phyloP scores from a whole-genome alignment of 352 stramenopile genomes.

The Nothophytophthora sp. region DNA sequence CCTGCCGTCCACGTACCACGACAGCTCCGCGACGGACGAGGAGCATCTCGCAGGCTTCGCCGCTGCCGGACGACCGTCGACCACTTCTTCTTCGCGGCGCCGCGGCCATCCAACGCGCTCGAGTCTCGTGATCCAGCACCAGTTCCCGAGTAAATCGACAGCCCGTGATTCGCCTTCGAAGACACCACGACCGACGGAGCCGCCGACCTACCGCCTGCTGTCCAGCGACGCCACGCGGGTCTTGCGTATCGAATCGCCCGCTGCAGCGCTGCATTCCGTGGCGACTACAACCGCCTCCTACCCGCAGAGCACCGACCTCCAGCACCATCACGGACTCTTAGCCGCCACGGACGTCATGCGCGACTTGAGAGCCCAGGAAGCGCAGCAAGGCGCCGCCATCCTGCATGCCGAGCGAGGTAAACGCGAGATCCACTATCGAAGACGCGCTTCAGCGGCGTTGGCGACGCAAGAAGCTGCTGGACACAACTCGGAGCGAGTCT shows the following conservation, averaged over 20 bases:
- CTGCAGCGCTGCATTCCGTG: slow-evolving; percentile 12
- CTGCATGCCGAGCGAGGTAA: slow-evolving; percentile 23
- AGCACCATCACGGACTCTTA: slow-evolving; percentile 17
- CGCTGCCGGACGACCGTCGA: slow-evolving; percentile 1
- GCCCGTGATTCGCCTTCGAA: neutral
- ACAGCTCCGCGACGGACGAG: slow-evolving; percentile 27
- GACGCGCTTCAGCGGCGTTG: slow-evolving; percentile 3
- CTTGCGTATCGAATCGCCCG: slow-evolving; percentile 47
- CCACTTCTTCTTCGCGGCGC: slow-evolving; percentile 8
- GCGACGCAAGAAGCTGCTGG: slow-evolving; percentile 3
- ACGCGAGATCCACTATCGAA: slow-evolving; percentile 15
- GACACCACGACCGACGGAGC: slow-evolving; percentile 4
- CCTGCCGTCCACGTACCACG: slow-evolving; percentile 44
- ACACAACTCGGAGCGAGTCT: slow-evolving; percentile 7
- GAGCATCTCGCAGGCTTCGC: slow-evolving; percentile 5
- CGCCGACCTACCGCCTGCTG: slow-evolving; percentile 46
- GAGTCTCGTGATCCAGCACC: slow-evolving; percentile 66
- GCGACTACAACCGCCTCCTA: slow-evolving; percentile 1
- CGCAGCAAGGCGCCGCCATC: slow-evolving; percentile 27
- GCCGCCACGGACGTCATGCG: slow-evolving; percentile 23
- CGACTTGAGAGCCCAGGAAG: slow-evolving; percentile 28
- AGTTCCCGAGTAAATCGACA: slow-evolving; percentile 20
- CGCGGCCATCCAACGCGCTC: slow-evolving; percentile 17
- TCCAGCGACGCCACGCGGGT: slow-evolving; percentile 54
- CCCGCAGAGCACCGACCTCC: neutral